Conservation (phyloP, 768 basidiomycete genomes). For the Boletellus sp. region DNA sequence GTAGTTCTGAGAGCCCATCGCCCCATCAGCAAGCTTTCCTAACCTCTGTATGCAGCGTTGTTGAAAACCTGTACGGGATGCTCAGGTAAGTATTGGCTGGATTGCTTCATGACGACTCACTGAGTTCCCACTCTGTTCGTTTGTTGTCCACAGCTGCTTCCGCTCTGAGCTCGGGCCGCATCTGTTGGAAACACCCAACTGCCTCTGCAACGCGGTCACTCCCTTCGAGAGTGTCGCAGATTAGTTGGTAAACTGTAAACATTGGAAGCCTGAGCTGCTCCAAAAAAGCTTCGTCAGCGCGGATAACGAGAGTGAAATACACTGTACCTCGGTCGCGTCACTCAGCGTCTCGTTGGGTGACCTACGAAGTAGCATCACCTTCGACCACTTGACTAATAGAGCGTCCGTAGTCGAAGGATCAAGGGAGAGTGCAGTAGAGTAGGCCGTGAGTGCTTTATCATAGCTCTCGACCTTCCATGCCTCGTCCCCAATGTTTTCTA, state of each 20-base stretch:
- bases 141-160: background rate
- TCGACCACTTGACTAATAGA: background rate
- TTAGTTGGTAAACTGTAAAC: background rate
- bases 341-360: background rate
- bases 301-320: too few relatives aligned
- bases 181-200: background rate
- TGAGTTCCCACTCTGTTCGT: background rate
- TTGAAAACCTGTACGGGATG: too few relatives aligned
- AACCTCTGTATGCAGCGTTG: too few relatives aligned
- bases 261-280: conserved; percentile 1
- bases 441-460: background rate
- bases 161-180: background rate
- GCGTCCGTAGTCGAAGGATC: background rate
- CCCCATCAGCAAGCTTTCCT: too few relatives aligned
- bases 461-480: background rate
- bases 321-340: background rate
- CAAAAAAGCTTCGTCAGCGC: background rate
- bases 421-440: background rate
- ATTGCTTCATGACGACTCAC: background rate
- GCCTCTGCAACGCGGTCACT: background rate
- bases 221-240: conserved; percentile 4
- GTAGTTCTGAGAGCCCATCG: too few relatives aligned
- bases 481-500: conserved; percentile 2
- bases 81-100: background rate
- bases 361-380: background rate